Evolutionary conservation across 208 protist species (phyloP).

Genomic region (Crithidia acanthocephali): DNA sequence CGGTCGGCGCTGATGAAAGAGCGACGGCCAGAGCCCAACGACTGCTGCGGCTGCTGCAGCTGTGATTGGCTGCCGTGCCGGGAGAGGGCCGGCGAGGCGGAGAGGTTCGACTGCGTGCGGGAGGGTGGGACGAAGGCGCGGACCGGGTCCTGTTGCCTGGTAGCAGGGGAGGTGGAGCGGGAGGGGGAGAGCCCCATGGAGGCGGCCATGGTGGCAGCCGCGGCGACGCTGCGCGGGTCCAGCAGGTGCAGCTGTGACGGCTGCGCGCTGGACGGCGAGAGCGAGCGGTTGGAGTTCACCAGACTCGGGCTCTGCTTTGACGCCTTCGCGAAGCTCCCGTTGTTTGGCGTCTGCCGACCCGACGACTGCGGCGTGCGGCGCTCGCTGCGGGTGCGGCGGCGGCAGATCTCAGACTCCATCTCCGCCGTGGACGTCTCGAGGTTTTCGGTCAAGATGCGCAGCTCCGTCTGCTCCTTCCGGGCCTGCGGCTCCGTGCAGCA

Average conservation of each 20-base stretch:
- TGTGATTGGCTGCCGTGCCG: slow-evolving; percentile 6
- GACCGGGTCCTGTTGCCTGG: neutral
- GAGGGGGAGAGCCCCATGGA: neutral
- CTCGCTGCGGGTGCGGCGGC: slow-evolving; percentile 11
- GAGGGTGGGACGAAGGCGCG: neutral
- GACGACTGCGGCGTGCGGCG: neutral
- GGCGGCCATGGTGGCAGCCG: neutral
- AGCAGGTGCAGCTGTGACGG: slow-evolving; percentile 1
- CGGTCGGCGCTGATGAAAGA: slow-evolving; percentile 1
- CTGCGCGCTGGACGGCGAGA: neutral
- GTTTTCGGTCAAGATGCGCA: slow-evolving; percentile 12
- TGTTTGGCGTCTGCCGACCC: neutral
- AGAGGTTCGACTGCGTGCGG: neutral
- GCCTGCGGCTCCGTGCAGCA: slow-evolving; percentile 6
- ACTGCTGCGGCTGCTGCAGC: slow-evolving; percentile 6
- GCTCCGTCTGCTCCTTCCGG: slow-evolving; percentile 9
- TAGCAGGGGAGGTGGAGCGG: neutral
- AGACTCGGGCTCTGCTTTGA: slow-evolving; percentile 4
- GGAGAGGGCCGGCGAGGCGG: neutral
- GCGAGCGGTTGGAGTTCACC: neutral
- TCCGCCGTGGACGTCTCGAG: slow-evolving; percentile 8
- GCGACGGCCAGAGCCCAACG: neutral
- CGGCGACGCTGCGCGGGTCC: neutral
- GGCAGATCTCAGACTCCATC: slow-evolving; percentile 8
- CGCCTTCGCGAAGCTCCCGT: slow-evolving; percentile 2